Evolutionary conservation across 768 basidiomycete species (phyloP), one percentile per base, ranked within the genome.

Genomic region (Suillus hirtellus): DNA sequence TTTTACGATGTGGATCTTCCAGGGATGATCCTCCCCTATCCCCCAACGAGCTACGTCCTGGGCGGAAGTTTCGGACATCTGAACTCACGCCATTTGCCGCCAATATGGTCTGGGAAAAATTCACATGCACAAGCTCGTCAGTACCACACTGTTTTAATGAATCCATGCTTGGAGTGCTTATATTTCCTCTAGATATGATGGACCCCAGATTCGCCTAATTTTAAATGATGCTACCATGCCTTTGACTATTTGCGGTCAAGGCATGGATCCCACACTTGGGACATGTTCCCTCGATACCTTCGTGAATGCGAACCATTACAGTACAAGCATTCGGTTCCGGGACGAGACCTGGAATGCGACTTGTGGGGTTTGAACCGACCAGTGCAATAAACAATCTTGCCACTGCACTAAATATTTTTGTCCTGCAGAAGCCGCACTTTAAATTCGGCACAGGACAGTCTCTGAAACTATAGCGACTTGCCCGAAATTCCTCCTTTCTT

Each of bases 61-160:
- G 67, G 63, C 76, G 80, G 43, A 74, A 69, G 53, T 81, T 76
- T 70, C 71, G 72, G 56, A 81, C 79, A 37, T 76, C 79, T 6
- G 63, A 63, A 8, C 80, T 80, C 66, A 73, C 78, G 17, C 81
- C 81, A 38, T 82, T 82, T 63, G 80, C 71, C 15, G 79, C 80
- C 49, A 75, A 69, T 61, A 79, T 81, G 78, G 65, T 77, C 34
- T 81, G 78, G 80, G 79, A 81, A 67, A 74, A 68, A 65, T 79
- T 80, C 69, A 67, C 69, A 4, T 81, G 79, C 71, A 64, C 66
- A 55, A 68, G 70, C 14, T 78, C 77, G 75, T 76, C 56, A 55
- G 72, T 69, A 3, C 37, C 27, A 27, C 19, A 15, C 4, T 34
- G 21, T 24, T 19, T 31, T 11, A 12, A 27, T 58, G 40, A 14